Base-by-base conservation (phyloP, 257 asterid species). In the Jacaranda copaia region DNA sequence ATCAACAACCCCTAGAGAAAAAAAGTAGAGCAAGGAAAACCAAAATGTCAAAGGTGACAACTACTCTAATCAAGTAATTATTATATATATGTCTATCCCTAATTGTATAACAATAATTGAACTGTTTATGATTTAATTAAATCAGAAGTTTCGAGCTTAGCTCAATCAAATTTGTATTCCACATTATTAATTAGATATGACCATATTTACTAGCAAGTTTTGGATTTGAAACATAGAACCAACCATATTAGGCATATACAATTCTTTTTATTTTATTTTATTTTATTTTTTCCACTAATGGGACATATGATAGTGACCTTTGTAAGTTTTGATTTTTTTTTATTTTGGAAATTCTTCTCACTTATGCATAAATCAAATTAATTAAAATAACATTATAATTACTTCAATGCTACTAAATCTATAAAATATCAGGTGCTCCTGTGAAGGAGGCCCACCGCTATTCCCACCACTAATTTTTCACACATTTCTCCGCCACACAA, bases 401-500 rank as follows among this genome's bases (percentile, higher is more conserved):
- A 6, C 61, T 55, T n/a, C n/a, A 16, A 18, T 55, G 9, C 8
- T 52, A n/a, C 58, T 10, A 48, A 48, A 48, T 48, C 55, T 48
- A 48, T 5, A 45, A 13, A 12, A 48, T 48, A 48, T 11, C 55
- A 11, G 11, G n/a, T 52, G 20, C 11, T 16, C 4, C 3, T 32
- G 67, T 39, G 49, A 61, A 15, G 52, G 8, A n/a, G 14, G 4
- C 70, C 4, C 51, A 56, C 18, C 13, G 45, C 52, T 25, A 16
- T 73, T 60, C 61, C 77, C 69, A 59, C 60, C 68, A 57, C 58
- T 57, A 56, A 13, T 12, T 8, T 39, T 8, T n/a, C 3, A 9
- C 58, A 45, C 13, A 63, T 74, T 25, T 74, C 63, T 74, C 70
- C 61, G 59, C 77, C 77, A 45, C 70, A 42, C 49, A 73, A 59